Evolutionary conservation across 495 filamentous ascomycete species (phyloP).

Genomic region (Friedmanniomyces endolithicus): DNA sequence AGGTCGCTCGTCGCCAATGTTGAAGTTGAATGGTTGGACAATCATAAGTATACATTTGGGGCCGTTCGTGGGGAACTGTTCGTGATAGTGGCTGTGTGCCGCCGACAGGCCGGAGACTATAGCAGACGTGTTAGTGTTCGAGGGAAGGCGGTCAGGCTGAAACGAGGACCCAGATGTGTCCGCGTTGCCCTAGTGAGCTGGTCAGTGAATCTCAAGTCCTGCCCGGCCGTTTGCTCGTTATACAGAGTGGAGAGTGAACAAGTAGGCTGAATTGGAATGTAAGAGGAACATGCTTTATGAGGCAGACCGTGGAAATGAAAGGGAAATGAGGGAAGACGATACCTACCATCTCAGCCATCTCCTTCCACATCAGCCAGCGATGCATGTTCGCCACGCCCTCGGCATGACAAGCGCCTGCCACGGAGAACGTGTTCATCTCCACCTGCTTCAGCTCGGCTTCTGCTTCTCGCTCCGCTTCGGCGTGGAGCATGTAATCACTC

Average conservation of each 20-base stretch:
- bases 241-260: neutral
- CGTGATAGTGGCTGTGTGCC: slow-evolving; percentile 8
- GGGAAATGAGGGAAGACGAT: too few species aligned
- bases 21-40: slow-evolving; percentile 23
- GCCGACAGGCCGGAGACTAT: slow-evolving; percentile 7
- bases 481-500: slow-evolving; percentile 23
- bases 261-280: neutral
- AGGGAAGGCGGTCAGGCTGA: neutral
- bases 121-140: slow-evolving; percentile 3
- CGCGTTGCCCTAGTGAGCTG: neutral
- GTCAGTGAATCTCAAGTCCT: neutral
- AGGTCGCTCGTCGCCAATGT: slow-evolving; percentile 23
- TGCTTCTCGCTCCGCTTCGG: neutral
- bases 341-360: neutral
- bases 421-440: slow-evolving; percentile 23
- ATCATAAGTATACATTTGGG: slow-evolving; percentile 16
- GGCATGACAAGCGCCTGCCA: slow-evolving; percentile 18
- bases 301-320: too few species aligned
- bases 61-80: neutral
- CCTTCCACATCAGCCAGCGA: slow-evolving; percentile 4
- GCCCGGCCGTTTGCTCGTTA: neutral
- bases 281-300: neutral
- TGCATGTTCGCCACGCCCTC: slow-evolving; percentile 19
- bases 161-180: neutral
- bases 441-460: slow-evolving; percentile 19